Evolutionary conservation across 257 asterid species (phyloP), one percentile per base, ranked within the genome.

Genomic region (Solanum gracilifrons): DNA sequence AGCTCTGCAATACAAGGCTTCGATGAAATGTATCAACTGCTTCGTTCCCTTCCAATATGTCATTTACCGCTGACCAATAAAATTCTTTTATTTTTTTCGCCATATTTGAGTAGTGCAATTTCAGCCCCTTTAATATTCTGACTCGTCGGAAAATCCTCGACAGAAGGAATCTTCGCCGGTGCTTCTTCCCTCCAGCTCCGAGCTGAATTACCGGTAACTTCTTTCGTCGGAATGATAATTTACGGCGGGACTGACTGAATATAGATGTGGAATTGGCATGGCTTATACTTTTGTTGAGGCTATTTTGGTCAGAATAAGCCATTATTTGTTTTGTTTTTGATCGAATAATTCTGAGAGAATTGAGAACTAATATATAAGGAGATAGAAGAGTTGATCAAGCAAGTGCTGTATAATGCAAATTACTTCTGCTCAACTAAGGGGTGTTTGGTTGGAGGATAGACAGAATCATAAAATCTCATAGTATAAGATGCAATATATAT

Each of bases 21-120:
- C 94, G 96, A 2, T 93, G 96, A 84, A 89, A 93, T 3, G 97
- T 72, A 77, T 92, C 93, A 23, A 92, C 60, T n/a, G 94, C 64
- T 31, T 89, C 86, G 35, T 90, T 75, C 8, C 93, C 95, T 32
- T 89, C 93, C 3, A 88, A 41, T 76, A 95, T 37, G 4, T 95
- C 98, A 85, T 90, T 88, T 62, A 92, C 72, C 0, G 90, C 8
- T 0, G 91, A 79, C 1, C 86, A 76, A 85, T 93, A 96, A 77
- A 87, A 92, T 6, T 86, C 90, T 87, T 90, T 95, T 33, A 95
- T 48, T 32, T 91, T 93, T 31, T 90, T 94, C 7, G 94, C 48
- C 92, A 93, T 84, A 86, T 80, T 3, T 48, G 80, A 3, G 23
- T 92, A 91, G 79, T 92, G 92, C 4, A 92, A 23, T 92, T 85